Percentiles rank a stretch among this genome's conserved stretches.
Evolutionary conservation across 1,139 yeast species (phyloP).

Genomic region (Kazachstania sp.): DNA sequence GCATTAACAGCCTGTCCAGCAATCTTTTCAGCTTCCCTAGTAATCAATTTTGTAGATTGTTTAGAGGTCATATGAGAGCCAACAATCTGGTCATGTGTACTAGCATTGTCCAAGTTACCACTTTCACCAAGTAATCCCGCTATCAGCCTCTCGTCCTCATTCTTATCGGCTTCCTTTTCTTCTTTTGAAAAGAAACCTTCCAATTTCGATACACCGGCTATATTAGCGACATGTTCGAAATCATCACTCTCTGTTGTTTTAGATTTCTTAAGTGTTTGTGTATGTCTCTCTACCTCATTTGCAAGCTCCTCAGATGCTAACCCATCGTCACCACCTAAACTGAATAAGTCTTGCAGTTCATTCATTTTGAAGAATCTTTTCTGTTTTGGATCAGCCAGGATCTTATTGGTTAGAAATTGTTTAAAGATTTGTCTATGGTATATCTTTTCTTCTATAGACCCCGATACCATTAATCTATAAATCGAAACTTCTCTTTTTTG

Average conservation of each 20-base stretch:
- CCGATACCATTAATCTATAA: slow-evolving; percentile 86
- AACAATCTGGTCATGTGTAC: slow-evolving; percentile 73
- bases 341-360: slow-evolving; percentile 82
- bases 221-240: slow-evolving; percentile 43
- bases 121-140: slow-evolving; percentile 76
- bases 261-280: slow-evolving; percentile 22
- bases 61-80: slow-evolving; percentile 41
- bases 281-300: slow-evolving; percentile 29
- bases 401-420: slow-evolving; percentile 87
- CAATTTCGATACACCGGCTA: slow-evolving; percentile 39
- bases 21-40: slow-evolving; percentile 65
- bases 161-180: slow-evolving; percentile 37
- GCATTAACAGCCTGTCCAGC: slow-evolving; percentile 76
- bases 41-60: slow-evolving; percentile 45
- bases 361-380: slow-evolving; percentile 85
- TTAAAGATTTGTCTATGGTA: slow-evolving; percentile 95
- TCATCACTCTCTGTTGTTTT: slow-evolving; percentile 42
- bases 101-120: slow-evolving; percentile 37
- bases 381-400: slow-evolving; percentile 91
- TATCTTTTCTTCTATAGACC: slow-evolving; percentile 92
- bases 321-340: slow-evolving; percentile 68
- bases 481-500: slow-evolving; percentile 91
- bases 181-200: slow-evolving; percentile 43
- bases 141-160: slow-evolving; percentile 55
- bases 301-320: slow-evolving; percentile 33